These are phyloP conservation scores for Psilocybe mexicana DNA, from an alignment of 1,284 basidiomycete species.

Conservation along the genomic window DNA sequence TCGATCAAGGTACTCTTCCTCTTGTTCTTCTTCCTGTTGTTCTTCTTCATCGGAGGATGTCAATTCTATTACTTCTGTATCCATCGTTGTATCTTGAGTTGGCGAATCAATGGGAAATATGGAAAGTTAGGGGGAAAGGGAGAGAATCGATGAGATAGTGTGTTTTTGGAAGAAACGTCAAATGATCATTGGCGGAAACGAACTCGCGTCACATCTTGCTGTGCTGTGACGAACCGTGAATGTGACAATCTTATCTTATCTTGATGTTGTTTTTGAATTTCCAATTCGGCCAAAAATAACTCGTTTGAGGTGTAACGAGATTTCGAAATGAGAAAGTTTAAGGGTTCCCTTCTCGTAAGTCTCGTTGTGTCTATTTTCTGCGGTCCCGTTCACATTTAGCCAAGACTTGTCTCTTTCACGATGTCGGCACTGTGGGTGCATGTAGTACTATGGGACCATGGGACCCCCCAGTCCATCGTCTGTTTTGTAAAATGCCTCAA, in stretches of 20 bases:
- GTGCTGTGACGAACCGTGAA: conserved; percentile 14
- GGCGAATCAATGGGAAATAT: not conserved
- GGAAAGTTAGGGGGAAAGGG: not conserved
- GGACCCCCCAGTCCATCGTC: not conserved
- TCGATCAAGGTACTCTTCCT: conserved; percentile 34
- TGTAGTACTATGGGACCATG: not conserved
- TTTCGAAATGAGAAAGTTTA: conserved; percentile 4
- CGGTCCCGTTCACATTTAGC: conserved; percentile 2
- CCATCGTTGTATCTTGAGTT: conserved; percentile 15
- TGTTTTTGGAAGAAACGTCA: not conserved
- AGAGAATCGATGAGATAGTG: not conserved
- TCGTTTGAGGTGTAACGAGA: not conserved
- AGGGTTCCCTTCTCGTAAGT: conserved; percentile 10
- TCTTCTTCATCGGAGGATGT: conserved; percentile 24
- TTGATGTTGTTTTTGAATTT: not conserved
- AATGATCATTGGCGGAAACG: not conserved
- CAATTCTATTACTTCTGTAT: conserved; percentile 34
- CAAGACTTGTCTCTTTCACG: not conserved
- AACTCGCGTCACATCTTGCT: conserved; percentile 8
- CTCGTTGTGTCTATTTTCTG: conserved; percentile 4
- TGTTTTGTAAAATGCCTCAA: not conserved
- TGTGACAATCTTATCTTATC: conserved; percentile 17
- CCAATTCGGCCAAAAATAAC: conserved; percentile 1
- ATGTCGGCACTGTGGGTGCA: not conserved
- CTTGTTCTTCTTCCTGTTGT: conserved; percentile 17